Evolutionary conservation across 495 filamentous ascomycete genomes (phyloP).

Genomic region (Trypethelium eluteriae): DNA sequence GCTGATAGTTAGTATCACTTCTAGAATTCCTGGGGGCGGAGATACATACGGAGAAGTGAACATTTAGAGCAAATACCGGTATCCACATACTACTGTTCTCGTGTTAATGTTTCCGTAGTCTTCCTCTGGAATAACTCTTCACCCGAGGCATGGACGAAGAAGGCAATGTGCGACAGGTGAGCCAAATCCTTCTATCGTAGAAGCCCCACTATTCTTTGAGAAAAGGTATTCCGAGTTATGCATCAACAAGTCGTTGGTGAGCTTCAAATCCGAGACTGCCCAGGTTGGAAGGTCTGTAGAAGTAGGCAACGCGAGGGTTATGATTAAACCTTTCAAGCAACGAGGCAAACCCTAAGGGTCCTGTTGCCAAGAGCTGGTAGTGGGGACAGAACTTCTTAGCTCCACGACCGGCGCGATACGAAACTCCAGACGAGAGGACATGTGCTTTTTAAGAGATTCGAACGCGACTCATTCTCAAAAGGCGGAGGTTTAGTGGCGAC

Average conservation of each 20-base stretch:
- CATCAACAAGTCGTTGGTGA: background rate
- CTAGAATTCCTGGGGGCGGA: background rate
- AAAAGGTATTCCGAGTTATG: background rate
- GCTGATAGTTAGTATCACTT: background rate
- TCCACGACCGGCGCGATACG: background rate
- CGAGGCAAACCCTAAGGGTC: background rate
- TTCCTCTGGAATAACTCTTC: background rate
- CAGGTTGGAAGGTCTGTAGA: background rate
- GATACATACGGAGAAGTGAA: background rate
- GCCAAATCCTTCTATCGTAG: background rate
- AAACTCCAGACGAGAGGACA: conserved; percentile 1
- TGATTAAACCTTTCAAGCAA: background rate
- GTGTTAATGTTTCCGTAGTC: background rate
- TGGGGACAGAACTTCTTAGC: background rate
- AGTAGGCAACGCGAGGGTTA: background rate
- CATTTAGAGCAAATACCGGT: background rate
- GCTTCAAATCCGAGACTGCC: background rate
- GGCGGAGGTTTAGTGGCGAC: background rate
- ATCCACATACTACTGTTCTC: background rate
- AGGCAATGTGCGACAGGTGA: background rate
- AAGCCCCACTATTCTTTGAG: background rate
- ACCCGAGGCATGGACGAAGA: background rate
- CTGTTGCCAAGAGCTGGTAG: background rate
- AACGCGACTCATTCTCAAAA: background rate
- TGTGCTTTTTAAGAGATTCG: background rate